Base-by-base conservation (phyloP, 2,329 filamentous ascomycete species). In the Fusarium sp. region DNA sequence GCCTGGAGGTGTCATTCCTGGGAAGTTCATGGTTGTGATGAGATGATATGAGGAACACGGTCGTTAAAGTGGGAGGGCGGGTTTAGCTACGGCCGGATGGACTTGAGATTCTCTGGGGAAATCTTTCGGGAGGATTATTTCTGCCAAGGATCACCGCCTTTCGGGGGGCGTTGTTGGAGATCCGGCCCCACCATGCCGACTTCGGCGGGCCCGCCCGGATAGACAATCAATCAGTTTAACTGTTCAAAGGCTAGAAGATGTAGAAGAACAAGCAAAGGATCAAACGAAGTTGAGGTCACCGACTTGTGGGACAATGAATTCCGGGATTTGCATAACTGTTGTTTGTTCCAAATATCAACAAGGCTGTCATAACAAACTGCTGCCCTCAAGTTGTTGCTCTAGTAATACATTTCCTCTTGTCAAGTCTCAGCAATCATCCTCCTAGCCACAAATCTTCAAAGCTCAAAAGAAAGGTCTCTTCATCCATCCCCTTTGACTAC, bases 141-240 rank as follows among this genome's bases (percentile, higher is more conserved):
- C 79, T 86, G 84, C 84, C 83, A 21, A 1, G 0, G 0, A 12
- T 71, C 60, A 85, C 84, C 84, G 83, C 84, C 74, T 77, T 72
- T 61, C 63, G 60, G 69, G 66, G 33, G 69, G 46, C 49, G 60
- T 30, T 46, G 43, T 54, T 54, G 68, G 75, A 58, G 23, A 21
- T 38, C 52, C 75, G 77, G 73, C 72, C 73, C 76, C 77, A 75
- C 73, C 19, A 15, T 71, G 35, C 76, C 77, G 64, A 49, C 33
- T n/a, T 67, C 56, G 60, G 71, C 57, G 54, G 54, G 53, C 16
- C 59, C 58, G 49, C 50, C 47, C 59, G 33, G 23, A 9, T 7
- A 11, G 21, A 23, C 40, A 23, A 43, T n/a, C 13, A 23, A 44
- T 44, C 23, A 25, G 23, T 44, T 11, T 10, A 18, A 44, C 25